phyloP scores from a whole-genome alignment of 2,329 filamentous ascomycete genomes.

The Coleophoma crateriformis region DNA sequence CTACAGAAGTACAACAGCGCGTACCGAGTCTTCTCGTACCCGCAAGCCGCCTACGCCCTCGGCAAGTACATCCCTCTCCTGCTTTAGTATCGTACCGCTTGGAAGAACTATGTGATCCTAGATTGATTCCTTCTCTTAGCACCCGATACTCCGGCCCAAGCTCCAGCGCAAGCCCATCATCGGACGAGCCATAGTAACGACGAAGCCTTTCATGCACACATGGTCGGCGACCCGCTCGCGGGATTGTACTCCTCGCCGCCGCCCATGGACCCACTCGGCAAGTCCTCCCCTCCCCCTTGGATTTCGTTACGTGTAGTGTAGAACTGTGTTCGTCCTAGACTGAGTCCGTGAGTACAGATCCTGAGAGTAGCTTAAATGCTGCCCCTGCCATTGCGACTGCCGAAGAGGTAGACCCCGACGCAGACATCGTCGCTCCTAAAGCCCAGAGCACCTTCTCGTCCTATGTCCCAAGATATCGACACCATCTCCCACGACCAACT shows the following conservation, averaged over 20 bases:
- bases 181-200: not conserved
- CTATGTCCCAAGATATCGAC: not conserved
- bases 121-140: slow-evolving; percentile 1
- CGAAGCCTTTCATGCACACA: slow-evolving; percentile 17
- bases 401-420: not conserved
- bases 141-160: not conserved
- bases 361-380: not conserved
- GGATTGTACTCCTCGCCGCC: slow-evolving; percentile 76
- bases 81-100: not conserved
- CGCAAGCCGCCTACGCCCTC: not conserved
- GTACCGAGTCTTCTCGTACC: not conserved
- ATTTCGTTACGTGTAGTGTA: slow-evolving; percentile 31
- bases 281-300: slow-evolving; percentile 48
- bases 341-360: slow-evolving; percentile 44
- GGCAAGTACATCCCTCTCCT: not conserved
- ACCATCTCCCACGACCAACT: no score
- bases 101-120: slow-evolving; percentile 1
- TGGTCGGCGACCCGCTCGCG: slow-evolving; percentile 42
- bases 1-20: not conserved
- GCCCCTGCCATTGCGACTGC: not conserved
- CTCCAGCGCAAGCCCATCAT: not conserved
- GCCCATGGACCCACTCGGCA: slow-evolving; percentile 89
- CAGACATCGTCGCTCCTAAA: not conserved
- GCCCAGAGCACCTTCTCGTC: not conserved
- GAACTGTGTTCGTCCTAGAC: slow-evolving; percentile 60